Evolutionary conservation across 208 protist genomes (phyloP).

Genomic region (Porcisia hertigi): DNA sequence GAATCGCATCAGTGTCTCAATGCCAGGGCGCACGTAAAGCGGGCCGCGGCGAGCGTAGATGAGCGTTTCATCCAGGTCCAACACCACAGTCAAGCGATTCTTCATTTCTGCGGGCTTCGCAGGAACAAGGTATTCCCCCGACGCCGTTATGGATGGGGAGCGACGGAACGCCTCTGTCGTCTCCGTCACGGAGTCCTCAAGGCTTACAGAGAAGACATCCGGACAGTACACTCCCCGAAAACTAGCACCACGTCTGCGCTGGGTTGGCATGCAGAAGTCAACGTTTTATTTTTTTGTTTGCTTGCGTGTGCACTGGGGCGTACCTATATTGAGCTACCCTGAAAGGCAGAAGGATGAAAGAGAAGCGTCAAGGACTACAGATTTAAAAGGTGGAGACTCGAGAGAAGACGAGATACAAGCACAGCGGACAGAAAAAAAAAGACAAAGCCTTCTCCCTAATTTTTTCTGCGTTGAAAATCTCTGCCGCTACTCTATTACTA

Average conservation of each 20-base stretch:
- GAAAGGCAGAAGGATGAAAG: background rate
- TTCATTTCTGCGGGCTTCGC: conserved; percentile 47
- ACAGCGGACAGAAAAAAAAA: background rate
- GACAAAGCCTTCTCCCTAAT: background rate
- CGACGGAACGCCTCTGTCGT: conserved; percentile 32
- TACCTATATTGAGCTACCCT: background rate
- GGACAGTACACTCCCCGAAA: conserved; percentile 44
- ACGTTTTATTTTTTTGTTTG: background rate
- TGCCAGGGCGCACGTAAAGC: conserved; percentile 88
- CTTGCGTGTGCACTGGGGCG: background rate
- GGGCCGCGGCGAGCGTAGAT: conserved; percentile 86
- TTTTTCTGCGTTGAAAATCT: background rate
- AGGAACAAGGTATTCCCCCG: conserved; percentile 50
- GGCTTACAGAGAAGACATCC: conserved; percentile 10
- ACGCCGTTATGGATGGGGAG: conserved; percentile 35
- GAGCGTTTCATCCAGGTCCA: conserved; percentile 93
- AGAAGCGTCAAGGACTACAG: background rate
- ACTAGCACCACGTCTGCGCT: conserved; percentile 56
- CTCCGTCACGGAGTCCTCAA: conserved; percentile 23
- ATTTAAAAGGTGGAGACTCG: background rate
- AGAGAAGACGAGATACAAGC: background rate
- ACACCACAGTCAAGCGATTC: conserved; percentile 83
- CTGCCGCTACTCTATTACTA: background rate
- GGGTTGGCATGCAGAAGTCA: conserved; percentile 21
- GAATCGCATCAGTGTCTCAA: conserved; percentile 79